Percentiles rank a stretch among this genome's conserved stretches.
Conservation (phyloP, 2,329 filamentous ascomycete species). For the Hawksworthiomyces lignivorus region DNA sequence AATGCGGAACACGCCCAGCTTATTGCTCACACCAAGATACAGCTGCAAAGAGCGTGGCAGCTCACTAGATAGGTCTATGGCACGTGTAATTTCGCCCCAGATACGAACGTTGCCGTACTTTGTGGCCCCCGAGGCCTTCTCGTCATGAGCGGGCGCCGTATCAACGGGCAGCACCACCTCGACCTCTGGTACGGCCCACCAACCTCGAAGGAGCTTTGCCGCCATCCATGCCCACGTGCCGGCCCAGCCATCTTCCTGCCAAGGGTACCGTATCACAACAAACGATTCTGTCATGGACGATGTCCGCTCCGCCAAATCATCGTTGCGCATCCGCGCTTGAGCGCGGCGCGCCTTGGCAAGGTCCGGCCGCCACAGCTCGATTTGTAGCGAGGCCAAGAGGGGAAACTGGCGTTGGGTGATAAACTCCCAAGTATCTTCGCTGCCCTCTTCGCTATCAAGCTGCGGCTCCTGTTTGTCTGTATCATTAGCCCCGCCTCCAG, state of each 20-base stretch:
- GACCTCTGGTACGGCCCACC: constrained; percentile 46
- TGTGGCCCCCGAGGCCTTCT: background rate
- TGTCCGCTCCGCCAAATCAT: constrained; percentile 27
- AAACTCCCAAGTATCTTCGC: constrained; percentile 55
- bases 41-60: constrained; percentile 54
- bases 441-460: constrained; percentile 26
- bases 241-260: constrained; percentile 40
- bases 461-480: no score
- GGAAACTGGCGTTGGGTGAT: constrained; percentile 64
- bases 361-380: constrained; percentile 64
- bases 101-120: constrained; percentile 52
- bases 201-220: constrained; percentile 44
- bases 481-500: constrained; percentile 21
- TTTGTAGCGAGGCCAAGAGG: constrained; percentile 60
- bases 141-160: background rate
- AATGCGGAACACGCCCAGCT: constrained; percentile 60
- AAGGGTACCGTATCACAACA: constrained; percentile 60
- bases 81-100: constrained; percentile 50
- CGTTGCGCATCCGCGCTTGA: constrained; percentile 11
- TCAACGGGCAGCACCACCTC: constrained; percentile 61
- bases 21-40: constrained; percentile 60
- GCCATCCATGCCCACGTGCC: constrained; percentile 37
- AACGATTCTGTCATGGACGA: constrained; percentile 44
- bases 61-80: constrained; percentile 51
- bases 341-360: constrained; percentile 43